A percentile compares a stretch with the other conserved stretches of the same genome.
phyloP scores from a whole-genome alignment of 441 rosid species.

The Populus hybrid region DNA sequence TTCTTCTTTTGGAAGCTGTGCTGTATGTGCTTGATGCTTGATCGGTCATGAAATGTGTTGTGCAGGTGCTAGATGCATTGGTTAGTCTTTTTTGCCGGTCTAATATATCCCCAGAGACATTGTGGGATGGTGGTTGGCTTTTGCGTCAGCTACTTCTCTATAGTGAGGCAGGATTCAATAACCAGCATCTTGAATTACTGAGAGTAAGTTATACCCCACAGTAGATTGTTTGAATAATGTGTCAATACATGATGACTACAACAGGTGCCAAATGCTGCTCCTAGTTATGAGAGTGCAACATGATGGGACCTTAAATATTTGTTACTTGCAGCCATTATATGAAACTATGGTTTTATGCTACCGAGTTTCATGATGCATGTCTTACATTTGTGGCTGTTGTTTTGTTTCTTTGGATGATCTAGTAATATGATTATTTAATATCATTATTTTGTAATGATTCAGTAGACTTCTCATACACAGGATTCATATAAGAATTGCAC shows the following conservation, averaged over 20 bases:
- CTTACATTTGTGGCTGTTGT: neutral
- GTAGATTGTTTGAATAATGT: neutral
- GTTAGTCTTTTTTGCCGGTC: constrained; percentile 85
- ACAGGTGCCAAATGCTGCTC: neutral
- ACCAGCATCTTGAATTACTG: constrained; percentile 67
- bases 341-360: neutral
- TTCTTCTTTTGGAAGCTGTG: neutral
- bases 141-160: constrained; percentile 94
- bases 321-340: neutral
- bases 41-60: neutral
- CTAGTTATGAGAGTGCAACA: neutral
- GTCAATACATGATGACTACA: neutral
- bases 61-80: constrained; percentile 90
- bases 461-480: constrained; percentile 39
- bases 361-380: neutral
- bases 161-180: constrained; percentile 78
- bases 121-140: constrained; percentile 99
- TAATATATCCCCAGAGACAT: constrained; percentile 82
- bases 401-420: neutral
- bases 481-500: constrained; percentile 62
- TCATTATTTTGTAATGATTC: neutral
- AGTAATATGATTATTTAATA: neutral
- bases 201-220: constrained; percentile 44
- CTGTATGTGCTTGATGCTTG: neutral
- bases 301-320: neutral